Evolutionary conservation across 2,329 filamentous ascomycete species (phyloP).

Genomic region (Aspergillus sp.): DNA sequence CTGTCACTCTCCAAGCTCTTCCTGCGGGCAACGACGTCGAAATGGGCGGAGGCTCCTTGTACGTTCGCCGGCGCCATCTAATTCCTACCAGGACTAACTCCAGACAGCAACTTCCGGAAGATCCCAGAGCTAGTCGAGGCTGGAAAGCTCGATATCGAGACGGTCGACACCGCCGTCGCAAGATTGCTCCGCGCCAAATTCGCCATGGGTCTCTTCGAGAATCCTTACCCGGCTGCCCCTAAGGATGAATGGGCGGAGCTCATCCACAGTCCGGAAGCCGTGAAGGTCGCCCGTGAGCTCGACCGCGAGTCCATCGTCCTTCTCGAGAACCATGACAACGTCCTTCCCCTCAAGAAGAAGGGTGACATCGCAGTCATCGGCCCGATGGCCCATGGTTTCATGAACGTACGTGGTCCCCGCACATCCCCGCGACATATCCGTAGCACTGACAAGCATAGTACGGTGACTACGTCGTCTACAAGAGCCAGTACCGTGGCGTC

Average conservation of each 20-base stretch:
- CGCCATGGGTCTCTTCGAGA: slow-evolving; percentile 67
- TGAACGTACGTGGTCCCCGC: slow-evolving; percentile 55
- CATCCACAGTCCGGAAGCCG: slow-evolving; percentile 60
- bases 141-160: slow-evolving; percentile 57
- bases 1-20: slow-evolving; percentile 62
- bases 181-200: slow-evolving; percentile 68
- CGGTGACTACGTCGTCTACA: slow-evolving; percentile 70
- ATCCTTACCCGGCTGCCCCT: slow-evolving; percentile 61
- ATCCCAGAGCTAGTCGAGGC: slow-evolving; percentile 64
- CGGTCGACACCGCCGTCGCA: slow-evolving; percentile 65
- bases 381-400: slow-evolving; percentile 68
- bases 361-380: slow-evolving; percentile 72
- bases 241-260: slow-evolving; percentile 54
- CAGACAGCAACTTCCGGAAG: slow-evolving; percentile 56
- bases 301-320: slow-evolving; percentile 64
- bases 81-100: slow-evolving; percentile 3
- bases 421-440: no score
- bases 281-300: slow-evolving; percentile 59
- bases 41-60: slow-evolving; percentile 72
- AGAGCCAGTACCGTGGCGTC: slow-evolving; percentile 62
- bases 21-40: slow-evolving; percentile 69
- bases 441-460: slow-evolving; percentile 45
- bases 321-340: slow-evolving; percentile 56
- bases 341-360: slow-evolving; percentile 57
- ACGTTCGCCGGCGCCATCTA: slow-evolving; percentile 7